Evolutionary conservation across 805 yeast genomes (phyloP), one percentile per base, ranked within the genome.

Genomic region (Naumovozyma dairenensis): DNA sequence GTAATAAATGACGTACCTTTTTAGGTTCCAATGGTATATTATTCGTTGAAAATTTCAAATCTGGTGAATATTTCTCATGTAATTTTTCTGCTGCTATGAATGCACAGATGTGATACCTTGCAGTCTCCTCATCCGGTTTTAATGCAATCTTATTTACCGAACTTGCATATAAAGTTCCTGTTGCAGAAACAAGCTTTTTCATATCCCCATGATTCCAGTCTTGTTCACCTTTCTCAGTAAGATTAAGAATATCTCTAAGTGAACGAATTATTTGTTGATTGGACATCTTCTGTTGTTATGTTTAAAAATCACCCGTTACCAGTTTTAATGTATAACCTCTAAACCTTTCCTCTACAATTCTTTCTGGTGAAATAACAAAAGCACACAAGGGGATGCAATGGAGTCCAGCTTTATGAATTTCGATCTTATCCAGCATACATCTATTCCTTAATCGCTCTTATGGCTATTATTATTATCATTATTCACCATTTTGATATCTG

Each of bases 21-120:
- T 56, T 53, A 1, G 63, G 62, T 10, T 77, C 81, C 3, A 77
- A 54, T 0, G 92, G 89, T 2, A 80, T 68, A 40, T 65, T 67
- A 30, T 65, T 67, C 24, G 62, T 33, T 21, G 59, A 59, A 5
- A 80, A 81, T 3, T 60, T 59, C 1, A 79, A 70, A 6, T 74
- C 59, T 3, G 64, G 54, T 10, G 39, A 42, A 28, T 71, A 58
- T 22, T 56, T 56, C 8, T 60, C 56, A 9, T 59, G 58, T 28
- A 70, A 65, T 40, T 65, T 64, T 37, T 74, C 75, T 10, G 70
- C 69, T 0, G 82, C 78, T 16, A 79, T 50, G 40, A 60, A 72
- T 4, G 85, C 80, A 51, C 85, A 76, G 9, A 81, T 51, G 50
- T 80, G 87, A 35, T 67, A 67, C 34, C 89, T 60, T 2, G 84